Percentiles rank a stretch among this genome's conserved stretches.
Evolutionary conservation across 1,139 yeast species (phyloP).

Genomic region (Debaryomyces nepalensis): DNA sequence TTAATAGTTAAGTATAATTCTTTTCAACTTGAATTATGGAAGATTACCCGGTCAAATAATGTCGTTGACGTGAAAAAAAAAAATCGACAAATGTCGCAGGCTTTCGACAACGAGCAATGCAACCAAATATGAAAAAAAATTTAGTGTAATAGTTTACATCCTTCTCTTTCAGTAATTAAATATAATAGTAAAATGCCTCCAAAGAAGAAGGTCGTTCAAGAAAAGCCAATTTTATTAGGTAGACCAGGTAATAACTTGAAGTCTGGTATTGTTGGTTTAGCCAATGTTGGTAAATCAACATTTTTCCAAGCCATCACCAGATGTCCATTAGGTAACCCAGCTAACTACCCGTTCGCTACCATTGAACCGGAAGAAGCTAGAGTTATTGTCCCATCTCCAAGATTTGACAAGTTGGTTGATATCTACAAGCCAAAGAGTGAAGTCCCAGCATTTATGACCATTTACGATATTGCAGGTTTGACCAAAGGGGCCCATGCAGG

Average conservation of each 20-base stretch:
- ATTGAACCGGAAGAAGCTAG: slow-evolving; percentile 99
- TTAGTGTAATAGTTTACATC: neutral
- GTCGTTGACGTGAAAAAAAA: slow-evolving; percentile 7
- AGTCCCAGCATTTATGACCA: slow-evolving; percentile 92
- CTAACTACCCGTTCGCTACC: slow-evolving; percentile 97
- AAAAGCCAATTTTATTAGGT: slow-evolving; percentile 88
- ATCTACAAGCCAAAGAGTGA: slow-evolving; percentile 82
- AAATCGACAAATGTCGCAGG: slow-evolving; percentile 9
- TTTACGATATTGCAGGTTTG: slow-evolving; percentile 97
- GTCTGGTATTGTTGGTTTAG: slow-evolving; percentile 96
- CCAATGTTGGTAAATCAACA: slow-evolving; percentile 95
- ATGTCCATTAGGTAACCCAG: slow-evolving; percentile 96
- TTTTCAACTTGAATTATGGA: neutral
- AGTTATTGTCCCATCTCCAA: slow-evolving; percentile 91
- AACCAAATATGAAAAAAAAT: slow-evolving; percentile 7
- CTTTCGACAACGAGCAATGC: slow-evolving; percentile 10
- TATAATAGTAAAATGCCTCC: slow-evolving; percentile 71
- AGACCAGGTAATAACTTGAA: slow-evolving; percentile 98
- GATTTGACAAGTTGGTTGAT: slow-evolving; percentile 76
- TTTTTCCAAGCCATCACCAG: slow-evolving; percentile 86
- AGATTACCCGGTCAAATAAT: slow-evolving; percentile 11
- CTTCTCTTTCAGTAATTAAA: neutral
- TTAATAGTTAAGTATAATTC: slow-evolving; percentile 1
- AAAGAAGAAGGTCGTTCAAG: slow-evolving; percentile 83
- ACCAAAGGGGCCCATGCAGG: slow-evolving; percentile 98